phyloP scores from a whole-genome alignment of 2,329 filamentous ascomycete species.

The Fusarium oxysporum region DNA sequence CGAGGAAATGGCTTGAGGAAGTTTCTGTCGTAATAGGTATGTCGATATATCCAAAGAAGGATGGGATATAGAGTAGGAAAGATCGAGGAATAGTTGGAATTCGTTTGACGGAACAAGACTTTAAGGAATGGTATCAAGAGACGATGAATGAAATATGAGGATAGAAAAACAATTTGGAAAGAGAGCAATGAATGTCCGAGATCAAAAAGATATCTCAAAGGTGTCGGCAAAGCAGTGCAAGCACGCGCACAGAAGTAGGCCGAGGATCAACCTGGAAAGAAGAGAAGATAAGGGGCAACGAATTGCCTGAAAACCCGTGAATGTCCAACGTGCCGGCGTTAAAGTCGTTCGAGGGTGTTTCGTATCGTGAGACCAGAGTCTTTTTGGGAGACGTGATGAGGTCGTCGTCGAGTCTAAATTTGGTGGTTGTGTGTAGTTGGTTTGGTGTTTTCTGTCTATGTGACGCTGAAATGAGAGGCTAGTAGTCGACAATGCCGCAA shows the following conservation, averaged over 20 bases:
- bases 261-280: slow-evolving; percentile 68
- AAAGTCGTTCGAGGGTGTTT: slow-evolving; percentile 30
- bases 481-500: slow-evolving; percentile 43
- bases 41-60: slow-evolving; percentile 29
- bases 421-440: slow-evolving; percentile 21
- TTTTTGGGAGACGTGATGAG: slow-evolving; percentile 1
- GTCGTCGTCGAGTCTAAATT: slow-evolving; percentile 28
- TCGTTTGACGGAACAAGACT: slow-evolving; percentile 27
- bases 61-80: slow-evolving; percentile 13
- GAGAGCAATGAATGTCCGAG: slow-evolving; percentile 35
- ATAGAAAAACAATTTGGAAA: slow-evolving; percentile 18
- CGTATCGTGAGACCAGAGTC: slow-evolving; percentile 21
- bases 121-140: slow-evolving; percentile 44
- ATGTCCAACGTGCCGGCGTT: slow-evolving; percentile 43
- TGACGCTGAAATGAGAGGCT: slow-evolving; percentile 43
- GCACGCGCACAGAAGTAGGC: slow-evolving; percentile 53
- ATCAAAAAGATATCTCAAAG: slow-evolving; percentile 37
- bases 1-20: slow-evolving; percentile 34
- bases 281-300: slow-evolving; percentile 41
- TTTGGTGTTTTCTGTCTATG: slow-evolving; percentile 27
- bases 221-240: slow-evolving; percentile 43
- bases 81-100: slow-evolving; percentile 23
- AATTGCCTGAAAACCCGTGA: slow-evolving; percentile 41
- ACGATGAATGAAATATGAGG: slow-evolving; percentile 11
- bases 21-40: slow-evolving; percentile 34